Percentiles rank a stretch among this genome's conserved stretches.
phyloP scores from a whole-genome alignment of 768 basidiomycete species.

The Panellus pusillus region DNA sequence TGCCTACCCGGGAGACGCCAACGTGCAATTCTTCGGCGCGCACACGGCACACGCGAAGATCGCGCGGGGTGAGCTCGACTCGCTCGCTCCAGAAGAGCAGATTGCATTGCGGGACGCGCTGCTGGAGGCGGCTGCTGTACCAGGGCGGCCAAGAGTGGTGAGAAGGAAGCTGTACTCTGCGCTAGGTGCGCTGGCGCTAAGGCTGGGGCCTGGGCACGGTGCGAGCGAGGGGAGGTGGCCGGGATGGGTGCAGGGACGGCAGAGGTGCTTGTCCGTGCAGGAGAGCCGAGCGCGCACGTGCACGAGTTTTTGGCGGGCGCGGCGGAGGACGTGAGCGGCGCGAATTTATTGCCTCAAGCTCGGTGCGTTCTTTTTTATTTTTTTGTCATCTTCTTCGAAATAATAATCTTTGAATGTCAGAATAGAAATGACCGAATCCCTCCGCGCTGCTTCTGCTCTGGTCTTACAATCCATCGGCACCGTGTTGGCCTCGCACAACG shows the following conservation, averaged over 20 bases:
- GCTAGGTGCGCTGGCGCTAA: conserved; percentile 10
- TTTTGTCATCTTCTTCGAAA: neutral
- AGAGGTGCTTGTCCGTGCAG: conserved; percentile 57
- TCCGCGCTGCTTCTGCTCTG: conserved; percentile 67
- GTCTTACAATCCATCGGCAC: conserved; percentile 70
- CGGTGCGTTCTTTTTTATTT: conserved; percentile 36
- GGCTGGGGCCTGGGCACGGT: conserved; percentile 15
- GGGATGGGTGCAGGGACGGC: conserved; percentile 74
- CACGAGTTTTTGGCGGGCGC: conserved; percentile 81
- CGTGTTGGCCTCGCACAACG: conserved; percentile 36
- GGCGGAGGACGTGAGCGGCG: conserved; percentile 77
- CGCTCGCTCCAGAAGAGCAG: neutral
- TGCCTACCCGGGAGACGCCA: conserved; percentile 60
- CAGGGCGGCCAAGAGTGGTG: conserved; percentile 31
- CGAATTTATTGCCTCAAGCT: conserved; percentile 71
- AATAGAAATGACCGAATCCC: conserved; percentile 54
- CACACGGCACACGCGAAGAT: conserved; percentile 95
- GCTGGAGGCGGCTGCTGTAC: conserved; percentile 63
- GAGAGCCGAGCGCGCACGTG: conserved; percentile 57
- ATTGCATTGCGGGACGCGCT: conserved; percentile 6
- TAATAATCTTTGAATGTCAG: neutral
- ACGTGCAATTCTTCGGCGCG: conserved; percentile 93
- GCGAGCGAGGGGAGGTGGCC: conserved; percentile 48
- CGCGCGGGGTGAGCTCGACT: conserved; percentile 53
- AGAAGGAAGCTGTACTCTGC: conserved; percentile 16